Percentiles rank a stretch among this genome's conserved stretches.
These are phyloP conservation scores for Arthromyces matolae DNA, from an alignment of 768 basidiomycete genomes.

Conservation along the genomic window DNA sequence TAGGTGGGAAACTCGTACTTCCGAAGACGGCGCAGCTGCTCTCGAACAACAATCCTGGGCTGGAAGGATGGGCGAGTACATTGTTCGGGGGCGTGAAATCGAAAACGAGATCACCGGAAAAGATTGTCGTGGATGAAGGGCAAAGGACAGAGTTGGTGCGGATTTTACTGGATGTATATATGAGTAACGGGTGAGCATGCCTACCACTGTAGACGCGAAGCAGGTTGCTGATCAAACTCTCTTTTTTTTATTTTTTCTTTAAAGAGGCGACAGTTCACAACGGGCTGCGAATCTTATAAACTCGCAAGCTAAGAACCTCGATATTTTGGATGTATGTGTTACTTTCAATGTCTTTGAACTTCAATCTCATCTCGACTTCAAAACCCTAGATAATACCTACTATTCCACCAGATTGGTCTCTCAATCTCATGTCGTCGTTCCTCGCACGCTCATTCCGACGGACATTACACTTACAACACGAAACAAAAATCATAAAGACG, in stretches of 20 bases:
- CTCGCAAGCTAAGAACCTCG: slow-evolving; percentile 76
- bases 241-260: background rate
- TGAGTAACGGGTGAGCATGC: slow-evolving; percentile 63
- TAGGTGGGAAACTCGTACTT: slow-evolving; percentile 72
- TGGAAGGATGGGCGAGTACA: slow-evolving; percentile 52
- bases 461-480: slow-evolving; percentile 64
- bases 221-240: slow-evolving; percentile 13
- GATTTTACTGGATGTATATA: slow-evolving; percentile 77
- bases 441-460: slow-evolving; percentile 75
- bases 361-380: slow-evolving; percentile 5
- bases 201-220: background rate
- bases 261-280: slow-evolving; percentile 52
- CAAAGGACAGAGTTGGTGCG: slow-evolving; percentile 59
- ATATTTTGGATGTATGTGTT: slow-evolving; percentile 66
- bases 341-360: background rate
- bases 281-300: slow-evolving; percentile 69
- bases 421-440: slow-evolving; percentile 71
- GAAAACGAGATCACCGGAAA: slow-evolving; percentile 29
- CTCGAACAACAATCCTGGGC: slow-evolving; percentile 39
- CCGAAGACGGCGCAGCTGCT: slow-evolving; percentile 50
- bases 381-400: slow-evolving; percentile 51
- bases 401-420: slow-evolving; percentile 74
- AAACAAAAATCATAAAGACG: slow-evolving; percentile 74
- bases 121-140: slow-evolving; percentile 40
- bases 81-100: slow-evolving; percentile 35